Evolutionary conservation across 208 protist genomes (phyloP).

Genomic region (Blechomonas ayalai): DNA sequence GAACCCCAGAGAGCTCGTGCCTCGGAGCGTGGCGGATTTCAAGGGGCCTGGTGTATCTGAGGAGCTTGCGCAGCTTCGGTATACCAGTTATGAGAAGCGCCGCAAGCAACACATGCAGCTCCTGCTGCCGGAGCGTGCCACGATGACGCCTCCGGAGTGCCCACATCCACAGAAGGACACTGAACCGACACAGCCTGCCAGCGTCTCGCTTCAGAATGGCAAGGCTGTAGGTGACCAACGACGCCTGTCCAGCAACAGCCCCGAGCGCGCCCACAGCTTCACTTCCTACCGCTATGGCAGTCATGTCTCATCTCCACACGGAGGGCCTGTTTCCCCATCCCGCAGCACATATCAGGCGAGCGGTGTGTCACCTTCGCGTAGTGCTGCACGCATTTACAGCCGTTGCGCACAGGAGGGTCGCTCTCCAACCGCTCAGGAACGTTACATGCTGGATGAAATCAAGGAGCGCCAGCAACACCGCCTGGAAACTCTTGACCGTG

Average conservation of each 20-base stretch:
- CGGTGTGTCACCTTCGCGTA: conserved; percentile 17
- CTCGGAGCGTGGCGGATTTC: conserved; percentile 39
- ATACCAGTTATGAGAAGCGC: conserved; percentile 61
- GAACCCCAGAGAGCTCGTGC: conserved; percentile 37
- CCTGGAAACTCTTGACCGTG: conserved; percentile 28
- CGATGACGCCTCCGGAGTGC: no score
- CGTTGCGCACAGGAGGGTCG: conserved; percentile 29
- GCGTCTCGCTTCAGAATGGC: background rate
- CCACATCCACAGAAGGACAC: conserved; percentile 3
- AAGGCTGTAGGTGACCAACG: background rate
- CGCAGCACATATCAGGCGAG: conserved; percentile 10
- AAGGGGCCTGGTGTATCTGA: conserved; percentile 21
- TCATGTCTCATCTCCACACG: no score
- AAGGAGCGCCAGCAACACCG: conserved; percentile 40
- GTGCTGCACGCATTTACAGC: conserved; percentile 28
- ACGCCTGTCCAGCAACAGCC: no score
- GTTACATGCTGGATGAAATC: conserved; percentile 39
- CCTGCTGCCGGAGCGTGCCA: no score
- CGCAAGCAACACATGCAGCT: conserved; percentile 39
- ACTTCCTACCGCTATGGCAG: no score
- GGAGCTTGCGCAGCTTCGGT: conserved; percentile 41
- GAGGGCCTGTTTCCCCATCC: no score
- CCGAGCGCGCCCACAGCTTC: background rate
- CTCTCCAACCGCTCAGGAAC: conserved; percentile 21
- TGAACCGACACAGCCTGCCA: background rate